phyloP scores from a whole-genome alignment of 164 flowering plant species.

The Euptelea pleiosperma region DNA sequence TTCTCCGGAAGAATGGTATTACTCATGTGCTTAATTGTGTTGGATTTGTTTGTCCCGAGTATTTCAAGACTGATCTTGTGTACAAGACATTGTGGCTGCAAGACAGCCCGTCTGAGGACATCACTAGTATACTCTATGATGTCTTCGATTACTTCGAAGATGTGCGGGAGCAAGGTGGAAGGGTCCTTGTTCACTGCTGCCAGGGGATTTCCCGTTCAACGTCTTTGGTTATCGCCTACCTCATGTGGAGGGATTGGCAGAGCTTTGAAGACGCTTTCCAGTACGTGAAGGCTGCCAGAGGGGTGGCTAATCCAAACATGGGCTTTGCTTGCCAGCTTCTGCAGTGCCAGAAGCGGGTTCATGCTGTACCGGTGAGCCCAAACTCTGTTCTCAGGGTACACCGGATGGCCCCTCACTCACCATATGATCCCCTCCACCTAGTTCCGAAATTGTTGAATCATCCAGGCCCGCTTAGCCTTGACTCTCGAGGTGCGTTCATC shows the following conservation, averaged over 20 bases:
- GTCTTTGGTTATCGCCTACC: slow-evolving; percentile 78
- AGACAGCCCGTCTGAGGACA: slow-evolving; percentile 82
- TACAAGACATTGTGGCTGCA: slow-evolving; percentile 88
- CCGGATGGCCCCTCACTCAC: slow-evolving; percentile 82
- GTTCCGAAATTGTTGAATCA: slow-evolving; percentile 64
- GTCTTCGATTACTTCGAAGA: slow-evolving; percentile 93
- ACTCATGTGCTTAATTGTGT: slow-evolving; percentile 89
- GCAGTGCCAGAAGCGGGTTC: slow-evolving; percentile 79
- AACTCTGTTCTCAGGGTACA: slow-evolving; percentile 64
- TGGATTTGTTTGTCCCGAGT: slow-evolving; percentile 89
- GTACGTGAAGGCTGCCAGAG: slow-evolving; percentile 73
- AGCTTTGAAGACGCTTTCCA: slow-evolving; percentile 85
- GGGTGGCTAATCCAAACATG: slow-evolving; percentile 78
- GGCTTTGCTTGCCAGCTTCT: slow-evolving; percentile 85
- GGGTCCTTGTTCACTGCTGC: slow-evolving; percentile 84
- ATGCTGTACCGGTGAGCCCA: slow-evolving; percentile 69
- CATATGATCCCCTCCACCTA: slow-evolving; percentile 80
- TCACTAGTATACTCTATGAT: slow-evolving; percentile 79
- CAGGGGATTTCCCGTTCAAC: slow-evolving; percentile 86
- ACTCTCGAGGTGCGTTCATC: slow-evolving; percentile 84
- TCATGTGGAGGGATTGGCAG: slow-evolving; percentile 83
- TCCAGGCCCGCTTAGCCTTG: slow-evolving; percentile 47
- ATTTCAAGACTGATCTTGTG: slow-evolving; percentile 74
- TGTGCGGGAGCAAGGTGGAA: slow-evolving; percentile 66
- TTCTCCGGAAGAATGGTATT: slow-evolving; percentile 58